Evolutionary conservation across 768 basidiomycete genomes (phyloP), one percentile per base, ranked within the genome.

Genomic region (Tricholomella constricta): DNA sequence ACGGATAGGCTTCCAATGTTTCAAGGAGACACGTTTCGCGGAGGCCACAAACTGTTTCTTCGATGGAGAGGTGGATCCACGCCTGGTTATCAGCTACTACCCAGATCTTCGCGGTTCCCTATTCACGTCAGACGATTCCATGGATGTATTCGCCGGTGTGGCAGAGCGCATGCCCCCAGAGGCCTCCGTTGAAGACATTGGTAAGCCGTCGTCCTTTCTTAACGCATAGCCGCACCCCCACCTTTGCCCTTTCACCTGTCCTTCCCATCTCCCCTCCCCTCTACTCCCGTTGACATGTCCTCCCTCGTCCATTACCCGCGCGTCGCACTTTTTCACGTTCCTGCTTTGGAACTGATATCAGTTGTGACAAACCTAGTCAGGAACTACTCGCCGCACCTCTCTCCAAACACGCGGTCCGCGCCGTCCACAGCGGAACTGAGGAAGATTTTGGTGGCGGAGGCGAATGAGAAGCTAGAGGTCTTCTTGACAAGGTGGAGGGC

Each of bases 371-470:
- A 93, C 80, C 76, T 95, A 89, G 90, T 92, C 78, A 81, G 83
- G 78, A 94, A 94, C 65, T 94, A 95, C 68, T 90, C 89, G 38
- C 93, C 94, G 14, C 88, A 94, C 72, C 80, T 96, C 60, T 69
- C 82, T 22, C 89, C 85, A 17, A 77, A 83, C 62, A 85, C 87
- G 3, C 80, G 78, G 23, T 73, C 78, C 19, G 86, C 91, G 6
- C 84, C 87, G 12, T 79, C 88, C 3, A 84, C 91, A 2, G 78
- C 80, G 17, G 88, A 88, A 62, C 75, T 94, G 51, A 75, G 81
- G 43, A 79, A 77, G 51, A 80, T 86, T 36, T 71, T 96, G 41
- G 72, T 76, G 25, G 73, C 73, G 48, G 82, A 86, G 14, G 91
- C 94, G 5, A 72, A 74, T 38, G 84, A 89, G 35, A 95, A 94